A percentile compares a stretch with the other conserved stretches of the same genome.
Conservation (phyloP, 345 rosid genomes). For the Durio zibethinus region DNA sequence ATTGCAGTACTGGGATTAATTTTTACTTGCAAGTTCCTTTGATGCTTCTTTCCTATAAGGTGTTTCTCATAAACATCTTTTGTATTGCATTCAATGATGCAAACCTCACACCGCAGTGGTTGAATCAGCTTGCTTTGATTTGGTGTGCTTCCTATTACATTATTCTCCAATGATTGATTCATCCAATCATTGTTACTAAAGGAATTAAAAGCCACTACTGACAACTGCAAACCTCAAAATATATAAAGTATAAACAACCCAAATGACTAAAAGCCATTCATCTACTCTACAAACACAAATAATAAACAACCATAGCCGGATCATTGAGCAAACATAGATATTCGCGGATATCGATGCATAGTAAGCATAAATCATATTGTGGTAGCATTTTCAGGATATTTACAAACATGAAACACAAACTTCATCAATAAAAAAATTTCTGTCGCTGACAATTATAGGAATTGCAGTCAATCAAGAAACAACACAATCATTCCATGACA, state of each 20-base stretch:
- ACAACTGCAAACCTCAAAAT: constrained; percentile 12
- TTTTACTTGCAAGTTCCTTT: constrained; percentile 18
- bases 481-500: neutral
- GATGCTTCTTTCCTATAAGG: constrained; percentile 28
- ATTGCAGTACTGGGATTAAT: constrained; percentile 3
- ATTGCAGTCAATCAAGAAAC: neutral
- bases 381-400: neutral
- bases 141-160: constrained; percentile 7
- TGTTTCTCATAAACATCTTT: constrained; percentile 28
- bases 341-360: neutral
- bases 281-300: neutral
- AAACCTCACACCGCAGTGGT: constrained; percentile 25
- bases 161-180: constrained; percentile 17
- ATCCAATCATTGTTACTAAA: constrained; percentile 2
- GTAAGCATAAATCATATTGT: neutral
- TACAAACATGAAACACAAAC: neutral
- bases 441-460: neutral
- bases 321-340: neutral
- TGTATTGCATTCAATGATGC: constrained; percentile 28
- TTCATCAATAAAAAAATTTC: neutral
- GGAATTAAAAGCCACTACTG: constrained; percentile 2
- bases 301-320: neutral
- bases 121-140: constrained; percentile 7
- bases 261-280: neutral
- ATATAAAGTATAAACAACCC: neutral